Percentiles rank a stretch among this genome's conserved stretches.
Conservation (phyloP, 1,284 basidiomycete genomes). For the Melampsora americana region DNA sequence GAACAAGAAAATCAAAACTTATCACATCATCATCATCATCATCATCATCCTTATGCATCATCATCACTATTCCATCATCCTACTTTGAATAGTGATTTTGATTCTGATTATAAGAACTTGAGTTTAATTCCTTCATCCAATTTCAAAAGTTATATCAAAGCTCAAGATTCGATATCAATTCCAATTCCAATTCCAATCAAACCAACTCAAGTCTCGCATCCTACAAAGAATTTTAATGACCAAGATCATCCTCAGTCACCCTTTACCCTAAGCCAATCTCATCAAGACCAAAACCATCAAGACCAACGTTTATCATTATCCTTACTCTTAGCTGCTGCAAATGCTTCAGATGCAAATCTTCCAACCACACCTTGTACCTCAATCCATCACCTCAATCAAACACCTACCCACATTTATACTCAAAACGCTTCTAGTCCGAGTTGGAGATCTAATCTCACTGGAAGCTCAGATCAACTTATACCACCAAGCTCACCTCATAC, state of each 20-base stretch:
- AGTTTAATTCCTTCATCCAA: too few species aligned
- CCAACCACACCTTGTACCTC: background rate
- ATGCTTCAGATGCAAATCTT: constrained; percentile 11
- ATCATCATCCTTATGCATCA: background rate
- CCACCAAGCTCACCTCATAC: background rate
- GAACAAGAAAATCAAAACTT: background rate
- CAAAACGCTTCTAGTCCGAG: background rate
- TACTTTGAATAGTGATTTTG: too few species aligned
- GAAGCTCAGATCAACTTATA: constrained; percentile 9
- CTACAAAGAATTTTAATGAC: background rate
- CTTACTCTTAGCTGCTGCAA: constrained; percentile 20
- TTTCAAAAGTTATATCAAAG: too few species aligned
- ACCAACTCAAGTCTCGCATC: too few species aligned
- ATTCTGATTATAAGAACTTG: too few species aligned
- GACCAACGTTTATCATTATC: constrained; percentile 11
- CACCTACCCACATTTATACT: background rate
- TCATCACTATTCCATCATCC: too few species aligned
- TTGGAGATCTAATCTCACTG: constrained; percentile 11
- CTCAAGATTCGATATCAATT: too few species aligned
- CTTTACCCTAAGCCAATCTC: background rate
- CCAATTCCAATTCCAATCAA: too few species aligned
- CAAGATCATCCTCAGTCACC: constrained; percentile 1
- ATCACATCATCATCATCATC: background rate
- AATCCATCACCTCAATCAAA: background rate
- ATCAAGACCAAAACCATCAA: background rate